A percentile compares a stretch with the other conserved stretches of the same genome.
Conservation (phyloP, 1,284 basidiomycete genomes). For the Hemileia vastatrix region DNA sequence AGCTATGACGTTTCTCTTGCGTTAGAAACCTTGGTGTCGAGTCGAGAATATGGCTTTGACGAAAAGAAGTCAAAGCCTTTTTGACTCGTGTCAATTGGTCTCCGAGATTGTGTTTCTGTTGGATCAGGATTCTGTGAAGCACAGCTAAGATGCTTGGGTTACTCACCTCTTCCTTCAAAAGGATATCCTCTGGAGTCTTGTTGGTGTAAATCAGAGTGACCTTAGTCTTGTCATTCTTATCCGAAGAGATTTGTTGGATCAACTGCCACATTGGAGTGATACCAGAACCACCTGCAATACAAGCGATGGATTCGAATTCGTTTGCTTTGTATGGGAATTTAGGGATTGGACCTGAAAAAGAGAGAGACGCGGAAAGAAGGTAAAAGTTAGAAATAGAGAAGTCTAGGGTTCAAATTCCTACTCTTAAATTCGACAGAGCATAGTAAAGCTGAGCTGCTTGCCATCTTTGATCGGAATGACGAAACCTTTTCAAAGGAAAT, state of each 20-base stretch:
- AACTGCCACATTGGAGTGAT: constrained; percentile 46
- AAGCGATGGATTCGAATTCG: constrained; percentile 41
- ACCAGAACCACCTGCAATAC: constrained; percentile 45
- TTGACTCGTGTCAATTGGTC: too few species aligned
- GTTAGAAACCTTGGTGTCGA: too few species aligned
- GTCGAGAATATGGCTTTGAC: too few species aligned
- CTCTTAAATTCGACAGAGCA: too few species aligned
- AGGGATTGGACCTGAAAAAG: constrained; percentile 4
- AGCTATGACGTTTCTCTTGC: too few species aligned
- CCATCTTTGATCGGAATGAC: too few species aligned
- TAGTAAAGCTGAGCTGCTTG: too few species aligned
- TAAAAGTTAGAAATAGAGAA: not conserved
- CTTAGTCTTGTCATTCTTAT: constrained; percentile 43
- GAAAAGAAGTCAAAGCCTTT: too few species aligned
- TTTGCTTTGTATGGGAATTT: constrained; percentile 39
- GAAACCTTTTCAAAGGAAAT: too few species aligned
- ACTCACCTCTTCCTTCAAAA: constrained; percentile 44
- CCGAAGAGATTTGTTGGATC: constrained; percentile 41
- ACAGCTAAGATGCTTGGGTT: too few species aligned
- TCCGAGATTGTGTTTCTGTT: constrained; percentile 27
- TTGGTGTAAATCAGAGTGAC: constrained; percentile 45
- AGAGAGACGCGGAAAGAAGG: not conserved
- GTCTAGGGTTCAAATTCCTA: too few species aligned
- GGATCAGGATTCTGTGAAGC: constrained; percentile 26
- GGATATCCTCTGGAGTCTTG: constrained; percentile 43